Percentiles rank a stretch among this genome's conserved stretches.
Evolutionary conservation across 1,139 yeast genomes (phyloP).

Genomic region (Candida dubliniensis): DNA sequence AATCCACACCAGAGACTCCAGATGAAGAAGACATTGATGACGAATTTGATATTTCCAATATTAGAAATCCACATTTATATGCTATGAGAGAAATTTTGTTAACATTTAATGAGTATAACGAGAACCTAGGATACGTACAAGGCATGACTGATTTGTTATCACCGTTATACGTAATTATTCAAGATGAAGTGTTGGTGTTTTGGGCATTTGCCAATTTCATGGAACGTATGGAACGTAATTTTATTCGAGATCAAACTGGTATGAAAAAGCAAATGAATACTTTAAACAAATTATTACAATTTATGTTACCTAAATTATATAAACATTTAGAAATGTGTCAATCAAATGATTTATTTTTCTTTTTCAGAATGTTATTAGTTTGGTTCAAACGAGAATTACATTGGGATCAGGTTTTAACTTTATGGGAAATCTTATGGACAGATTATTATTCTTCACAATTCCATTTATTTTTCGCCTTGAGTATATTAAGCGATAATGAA

Average conservation of each 20-base stretch:
- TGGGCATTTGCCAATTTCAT: conserved; percentile 88
- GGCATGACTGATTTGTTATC: conserved; percentile 96
- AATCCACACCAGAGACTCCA: conserved; percentile 47
- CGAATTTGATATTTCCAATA: conserved; percentile 49
- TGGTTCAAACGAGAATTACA: conserved; percentile 94
- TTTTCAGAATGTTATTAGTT: conserved; percentile 89
- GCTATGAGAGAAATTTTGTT: conserved; percentile 75
- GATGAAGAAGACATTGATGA: conserved; percentile 51
- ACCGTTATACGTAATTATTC: conserved; percentile 75
- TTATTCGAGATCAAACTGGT: conserved; percentile 87
- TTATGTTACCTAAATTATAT: conserved; percentile 84
- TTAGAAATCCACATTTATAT: conserved; percentile 67
- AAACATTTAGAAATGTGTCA: conserved; percentile 85
- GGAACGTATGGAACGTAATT: conserved; percentile 95
- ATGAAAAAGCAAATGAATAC: conserved; percentile 87
- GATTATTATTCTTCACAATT: conserved; percentile 83
- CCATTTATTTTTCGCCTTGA: conserved; percentile 82
- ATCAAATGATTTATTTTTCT: conserved; percentile 85
- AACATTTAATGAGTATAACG: conserved; percentile 83
- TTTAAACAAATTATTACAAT: conserved; percentile 77
- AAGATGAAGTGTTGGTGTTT: conserved; percentile 79
- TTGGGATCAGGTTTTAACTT: conserved; percentile 71
- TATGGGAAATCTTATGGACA: conserved; percentile 94
- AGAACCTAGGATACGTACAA: conserved; percentile 89
- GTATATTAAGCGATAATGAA: conserved; percentile 84